Evolutionary conservation across 2,329 filamentous ascomycete genomes (phyloP), one percentile per base, ranked within the genome.

Genomic region (Calonectria pseudoturangicola): DNA sequence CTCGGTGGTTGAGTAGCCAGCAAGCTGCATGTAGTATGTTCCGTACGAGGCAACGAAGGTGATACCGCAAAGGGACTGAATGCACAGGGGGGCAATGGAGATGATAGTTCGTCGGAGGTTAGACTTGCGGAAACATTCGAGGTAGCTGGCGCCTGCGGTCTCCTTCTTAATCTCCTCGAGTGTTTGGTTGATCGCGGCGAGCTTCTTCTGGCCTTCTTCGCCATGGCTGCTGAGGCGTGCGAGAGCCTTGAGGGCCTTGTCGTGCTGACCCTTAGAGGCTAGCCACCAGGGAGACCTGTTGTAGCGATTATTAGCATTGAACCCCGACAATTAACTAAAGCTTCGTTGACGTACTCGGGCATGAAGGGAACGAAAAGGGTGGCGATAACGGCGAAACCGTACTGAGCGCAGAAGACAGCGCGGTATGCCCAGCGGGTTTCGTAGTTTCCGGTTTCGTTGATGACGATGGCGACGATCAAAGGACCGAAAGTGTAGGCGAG

Each of bases 11-110:
- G 79, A 81, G 73, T 83, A 86, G 10, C 85, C 85, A 12, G 86
- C 85, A 2, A 87, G 78, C 70, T 87, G 83, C 60, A 83, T 79
- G 74, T 86, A 87, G 76, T 87, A 87, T 2, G 85, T 86, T n/a
- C 79, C 78, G 72, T 87, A 87, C 8, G 77, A 75, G 2, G 82
- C 76, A 1, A 82, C 77, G 30, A 86, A 86, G 28, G 79, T 73
- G 30, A 84, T 79, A 9, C 84, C 85, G 2, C 77, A 79, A 3
- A 85, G 75, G 1, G 79, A 76, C 71, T 85, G 83, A 56, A 85
- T 83, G 43, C 75, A 79, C 7, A 85, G 73, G 7, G 84, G 84
- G 4, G 79, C 77, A 28, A 85, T 82, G 16, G 82, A 83, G 66
- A 87, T 81, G 41, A 86, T 78, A 1, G 85, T 87, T 16, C 85